These are phyloP conservation scores for Chalciporus sphaerocephalus DNA, from an alignment of 768 basidiomycete species.

Conservation along the genomic window DNA sequence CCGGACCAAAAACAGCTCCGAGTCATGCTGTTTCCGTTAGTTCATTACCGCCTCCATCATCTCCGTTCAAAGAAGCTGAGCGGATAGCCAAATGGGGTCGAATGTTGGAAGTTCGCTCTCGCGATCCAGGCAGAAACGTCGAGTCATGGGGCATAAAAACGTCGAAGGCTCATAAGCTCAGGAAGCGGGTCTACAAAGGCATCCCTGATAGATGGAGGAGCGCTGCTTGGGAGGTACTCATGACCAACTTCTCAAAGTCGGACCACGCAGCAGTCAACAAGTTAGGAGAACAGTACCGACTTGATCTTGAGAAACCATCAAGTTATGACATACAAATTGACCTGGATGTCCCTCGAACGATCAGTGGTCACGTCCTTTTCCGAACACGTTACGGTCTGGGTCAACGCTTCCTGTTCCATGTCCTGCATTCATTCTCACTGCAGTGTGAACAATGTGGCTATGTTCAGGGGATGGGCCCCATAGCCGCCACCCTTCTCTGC, in stretches of 20 bases:
- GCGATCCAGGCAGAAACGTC: conserved; percentile 76
- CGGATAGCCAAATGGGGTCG: conserved; percentile 93
- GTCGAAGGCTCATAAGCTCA: conserved; percentile 63
- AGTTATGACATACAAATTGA: conserved; percentile 96
- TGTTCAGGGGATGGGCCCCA: conserved; percentile 98
- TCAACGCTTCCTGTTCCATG: conserved; percentile 92
- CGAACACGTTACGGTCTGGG: conserved; percentile 93
- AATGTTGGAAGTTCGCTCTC: conserved; percentile 70
- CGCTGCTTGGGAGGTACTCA: conserved; percentile 86
- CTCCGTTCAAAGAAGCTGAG: conserved; percentile 56
- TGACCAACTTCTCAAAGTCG: conserved; percentile 49
- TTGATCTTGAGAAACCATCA: conserved; percentile 73
- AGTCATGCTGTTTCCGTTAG: conserved; percentile 44
- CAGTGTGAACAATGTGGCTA: conserved; percentile 87
- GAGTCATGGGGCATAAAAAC: conserved; percentile 65
- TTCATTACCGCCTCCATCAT: conserved; percentile 45
- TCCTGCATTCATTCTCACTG: conserved; percentile 87
- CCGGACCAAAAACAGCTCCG: conserved; percentile 44
- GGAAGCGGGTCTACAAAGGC: conserved; percentile 85
- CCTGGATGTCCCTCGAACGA: conserved; percentile 94
- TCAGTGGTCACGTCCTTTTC: conserved; percentile 91
- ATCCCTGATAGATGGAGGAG: conserved; percentile 94
- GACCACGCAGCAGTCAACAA: conserved; percentile 42
- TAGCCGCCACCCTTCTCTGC: conserved; percentile 90
- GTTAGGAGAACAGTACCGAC: conserved; percentile 51